Evolutionary conservation across 2,329 filamentous ascomycete species (phyloP), one percentile per base, ranked within the genome.

Genomic region (Albifimbria verrucaria): DNA sequence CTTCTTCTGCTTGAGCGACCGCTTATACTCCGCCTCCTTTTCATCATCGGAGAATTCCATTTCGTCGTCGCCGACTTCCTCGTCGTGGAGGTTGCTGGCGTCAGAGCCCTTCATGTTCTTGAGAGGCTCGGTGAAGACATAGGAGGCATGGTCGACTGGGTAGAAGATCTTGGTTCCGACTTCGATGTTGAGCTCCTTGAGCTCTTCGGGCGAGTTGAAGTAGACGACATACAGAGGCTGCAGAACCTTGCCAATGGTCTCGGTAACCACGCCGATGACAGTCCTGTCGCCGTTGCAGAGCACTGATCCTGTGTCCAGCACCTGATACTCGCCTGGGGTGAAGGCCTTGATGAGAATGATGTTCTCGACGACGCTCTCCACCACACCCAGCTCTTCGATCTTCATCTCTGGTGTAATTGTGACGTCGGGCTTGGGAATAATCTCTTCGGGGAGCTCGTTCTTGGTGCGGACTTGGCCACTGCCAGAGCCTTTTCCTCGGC

Each of bases 41-140:
- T 99, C 94, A 63, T 99, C 94, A 61, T 99, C 94, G 0, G 93
- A 97, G 68, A 97, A 97, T 66, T 97, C 94, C 61, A 91, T 82
- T 67, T 97, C 93, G 36, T 96, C 90, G 26, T 89, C 87, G 17
- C 75, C 85, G 7, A 92, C 81, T 72, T 97, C 93, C 69, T 99
- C 94, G 61, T 97, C 94, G 69, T 96, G 89, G 51, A 96, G 80
- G 67, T 97, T 97, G 49, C 91, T 96, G 9, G 94, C 93, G 70
- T 99, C 94, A 10, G 91, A 94, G 55, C 92, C 91, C 73, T 96
- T 97, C 63, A 88, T 68, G 50, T 79, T 81, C 69, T 88, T 89
- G 53, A 97, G 76, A 7, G 87, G 85, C 67, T 94, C 83, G 0
- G 93, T 97, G 65, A 96, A 94, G 52, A 96, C 90, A 62, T 88